Conservation (phyloP, 768 basidiomycete genomes). For the Hygrophorus russula region DNA sequence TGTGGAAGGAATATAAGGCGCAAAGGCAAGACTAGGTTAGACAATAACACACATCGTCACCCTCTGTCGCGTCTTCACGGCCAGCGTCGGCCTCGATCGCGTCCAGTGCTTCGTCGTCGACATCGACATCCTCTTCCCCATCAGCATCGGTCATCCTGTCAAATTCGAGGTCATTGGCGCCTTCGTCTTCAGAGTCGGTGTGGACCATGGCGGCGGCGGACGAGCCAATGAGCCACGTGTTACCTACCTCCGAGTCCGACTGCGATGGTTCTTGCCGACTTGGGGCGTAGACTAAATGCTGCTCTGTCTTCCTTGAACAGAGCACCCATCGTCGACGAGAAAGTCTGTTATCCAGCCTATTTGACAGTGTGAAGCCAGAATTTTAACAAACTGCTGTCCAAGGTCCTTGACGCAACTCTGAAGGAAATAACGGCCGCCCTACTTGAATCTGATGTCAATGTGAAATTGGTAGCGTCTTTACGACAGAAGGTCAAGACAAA, state of each 20-base stretch:
- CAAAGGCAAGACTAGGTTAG: background rate
- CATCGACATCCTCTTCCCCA: slow-evolving; percentile 36
- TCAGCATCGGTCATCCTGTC: slow-evolving; percentile 38
- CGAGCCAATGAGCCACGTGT: background rate
- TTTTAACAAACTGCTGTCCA: background rate
- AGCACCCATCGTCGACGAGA: slow-evolving; percentile 84
- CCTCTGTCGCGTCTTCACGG: slow-evolving; percentile 55
- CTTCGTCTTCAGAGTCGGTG: slow-evolving; percentile 57
- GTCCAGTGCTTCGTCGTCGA: slow-evolving; percentile 46
- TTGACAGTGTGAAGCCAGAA: background rate
- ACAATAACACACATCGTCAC: slow-evolving; percentile 48
- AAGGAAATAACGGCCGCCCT: slow-evolving; percentile 94
- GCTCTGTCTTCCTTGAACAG: slow-evolving; percentile 85
- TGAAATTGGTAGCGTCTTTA: slow-evolving; percentile 83
- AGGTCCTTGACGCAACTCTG: slow-evolving; percentile 90
- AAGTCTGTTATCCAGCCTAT: slow-evolving; percentile 70
- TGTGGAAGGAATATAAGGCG: slow-evolving; percentile 1
- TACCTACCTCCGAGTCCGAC: slow-evolving; percentile 5
- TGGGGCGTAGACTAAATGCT: slow-evolving; percentile 88
- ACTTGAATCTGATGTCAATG: slow-evolving; percentile 96
- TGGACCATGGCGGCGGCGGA: slow-evolving; percentile 25
- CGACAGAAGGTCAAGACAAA: slow-evolving; percentile 86
- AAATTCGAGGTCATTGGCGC: slow-evolving; percentile 45
- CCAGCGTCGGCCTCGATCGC: slow-evolving; percentile 36
- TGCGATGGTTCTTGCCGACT: slow-evolving; percentile 89